Evolutionary conservation across 108 stramenopile genomes (phyloP), one percentile per base, ranked within the genome.

Genomic region (Cyclotella sp.): DNA sequence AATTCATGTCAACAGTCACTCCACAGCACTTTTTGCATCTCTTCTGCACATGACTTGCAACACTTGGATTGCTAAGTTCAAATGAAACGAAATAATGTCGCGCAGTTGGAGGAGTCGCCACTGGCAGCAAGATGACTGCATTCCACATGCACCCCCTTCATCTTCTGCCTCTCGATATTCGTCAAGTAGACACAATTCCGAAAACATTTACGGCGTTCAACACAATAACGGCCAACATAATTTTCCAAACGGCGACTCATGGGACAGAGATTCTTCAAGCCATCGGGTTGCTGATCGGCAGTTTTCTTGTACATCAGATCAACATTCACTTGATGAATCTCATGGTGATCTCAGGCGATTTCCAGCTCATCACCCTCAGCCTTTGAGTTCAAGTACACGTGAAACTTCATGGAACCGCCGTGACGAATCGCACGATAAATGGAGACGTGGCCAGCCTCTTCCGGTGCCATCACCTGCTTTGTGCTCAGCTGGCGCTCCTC

Each of bases 71-170:
- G 6, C 34, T 34, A 34, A 34, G 4, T 6, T 34, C 34, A 34
- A 34, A 6, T 34, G 34, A 34, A 49, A 49, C 9, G 47, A 57
- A 26, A 65, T 43, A 14, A 68, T 68, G 67, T 28, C 47, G 8
- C 49, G 67, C 12, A 68, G 21, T 19, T 68, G 67, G 67, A 1
- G 49, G 39, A 51, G 47, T 28, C 67, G 67, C 51, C 49, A 52
- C 67, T 68, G 67, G 67, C 51, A 49, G 22, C 63, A 44, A 51
- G 67, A 68, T 34, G 51, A 52, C 27, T 28, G 49, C 26, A 30
- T 18, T 28, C 15, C 67, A 51, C 26, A 3, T 14, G 26, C 57
- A 22, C 8, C 18, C 3, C 26, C 13, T 1, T 7, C 22, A 27
- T 58, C 57, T 1, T 4, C 7, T 24, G 22, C 26, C 57, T 18